A percentile compares a stretch with the other conserved stretches of the same genome.
phyloP scores from a whole-genome alignment of 1,284 basidiomycete species.

The Phellopilus nigrolimitatus region DNA sequence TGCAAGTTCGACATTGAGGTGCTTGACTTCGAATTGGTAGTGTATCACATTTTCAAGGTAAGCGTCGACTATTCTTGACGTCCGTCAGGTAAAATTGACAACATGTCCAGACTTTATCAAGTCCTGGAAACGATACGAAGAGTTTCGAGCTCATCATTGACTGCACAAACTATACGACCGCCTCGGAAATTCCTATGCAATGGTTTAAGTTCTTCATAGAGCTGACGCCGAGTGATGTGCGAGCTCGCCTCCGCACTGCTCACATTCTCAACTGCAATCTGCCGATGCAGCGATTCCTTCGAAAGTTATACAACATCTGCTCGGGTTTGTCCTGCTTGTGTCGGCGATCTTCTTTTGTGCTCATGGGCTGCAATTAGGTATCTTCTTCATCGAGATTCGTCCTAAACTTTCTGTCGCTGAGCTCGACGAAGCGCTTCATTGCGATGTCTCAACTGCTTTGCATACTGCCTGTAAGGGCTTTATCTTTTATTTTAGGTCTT shows the following conservation, averaged over 20 bases:
- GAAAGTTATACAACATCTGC: conserved; percentile 70
- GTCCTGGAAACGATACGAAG: conserved; percentile 42
- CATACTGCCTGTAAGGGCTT: conserved; percentile 47
- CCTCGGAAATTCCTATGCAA: conserved; percentile 75
- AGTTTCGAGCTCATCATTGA: conserved; percentile 77
- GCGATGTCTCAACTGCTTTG: conserved; percentile 43
- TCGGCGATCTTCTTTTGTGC: not conserved
- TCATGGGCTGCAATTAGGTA: conserved; percentile 37
- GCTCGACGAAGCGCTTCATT: conserved; percentile 50
- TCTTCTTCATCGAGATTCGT: conserved; percentile 48
- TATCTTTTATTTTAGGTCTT: conserved; percentile 8
- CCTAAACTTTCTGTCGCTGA: conserved; percentile 57
- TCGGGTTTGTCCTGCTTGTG: conserved; percentile 48
- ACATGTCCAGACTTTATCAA: conserved; percentile 34
- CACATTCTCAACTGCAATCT: conserved; percentile 81
- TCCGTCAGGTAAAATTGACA: conserved; percentile 5
- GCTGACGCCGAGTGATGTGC: conserved; percentile 68
- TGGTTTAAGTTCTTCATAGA: conserved; percentile 81
- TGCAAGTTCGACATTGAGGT: conserved; percentile 76
- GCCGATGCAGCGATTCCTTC: conserved; percentile 67
- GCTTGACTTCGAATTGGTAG: conserved; percentile 80
- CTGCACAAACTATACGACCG: conserved; percentile 73
- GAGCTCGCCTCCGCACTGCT: conserved; percentile 49
- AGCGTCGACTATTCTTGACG: conserved; percentile 20
- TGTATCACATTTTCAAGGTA: conserved; percentile 80